Conservation (phyloP, 345 rosid species). For the Chamaenerion angustifolium region DNA sequence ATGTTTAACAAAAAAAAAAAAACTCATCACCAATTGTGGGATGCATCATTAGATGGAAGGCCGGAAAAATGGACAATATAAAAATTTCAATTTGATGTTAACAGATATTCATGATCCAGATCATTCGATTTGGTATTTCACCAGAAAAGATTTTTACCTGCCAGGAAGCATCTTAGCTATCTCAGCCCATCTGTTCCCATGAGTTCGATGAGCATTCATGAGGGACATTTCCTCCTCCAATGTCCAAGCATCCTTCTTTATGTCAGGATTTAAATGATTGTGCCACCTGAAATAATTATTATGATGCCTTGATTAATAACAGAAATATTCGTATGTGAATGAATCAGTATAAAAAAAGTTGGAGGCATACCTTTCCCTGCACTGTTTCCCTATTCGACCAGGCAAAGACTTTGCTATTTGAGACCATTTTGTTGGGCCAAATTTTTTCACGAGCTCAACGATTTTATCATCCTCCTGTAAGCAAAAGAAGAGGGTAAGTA, state of each 20-base stretch:
- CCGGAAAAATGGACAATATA: too few species aligned
- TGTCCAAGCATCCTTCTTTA: slow-evolving; percentile 40
- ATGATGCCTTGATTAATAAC: background rate
- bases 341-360: background rate
- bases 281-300: slow-evolving; percentile 25
- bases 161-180: slow-evolving; percentile 41
- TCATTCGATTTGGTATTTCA: background rate
- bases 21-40: background rate
- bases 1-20: background rate
- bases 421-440: slow-evolving; percentile 31
- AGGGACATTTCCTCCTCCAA: slow-evolving; percentile 32
- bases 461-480: slow-evolving; percentile 38
- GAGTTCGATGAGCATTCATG: slow-evolving; percentile 15
- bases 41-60: background rate
- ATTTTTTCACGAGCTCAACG: slow-evolving; percentile 16
- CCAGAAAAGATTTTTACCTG: slow-evolving; percentile 23
- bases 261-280: slow-evolving; percentile 44
- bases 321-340: too few species aligned
- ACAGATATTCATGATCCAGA: too few species aligned
- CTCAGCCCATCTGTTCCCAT: slow-evolving; percentile 47
- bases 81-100: too few species aligned
- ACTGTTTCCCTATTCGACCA: slow-evolving; percentile 48
- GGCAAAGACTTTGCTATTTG: slow-evolving; percentile 30
- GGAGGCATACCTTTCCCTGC: slow-evolving; percentile 33
- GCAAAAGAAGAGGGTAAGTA: background rate